Evolutionary conservation across 2,329 filamentous ascomycete species (phyloP), one percentile per base, ranked within the genome.

Genomic region (Fusarium odoratissimum): DNA sequence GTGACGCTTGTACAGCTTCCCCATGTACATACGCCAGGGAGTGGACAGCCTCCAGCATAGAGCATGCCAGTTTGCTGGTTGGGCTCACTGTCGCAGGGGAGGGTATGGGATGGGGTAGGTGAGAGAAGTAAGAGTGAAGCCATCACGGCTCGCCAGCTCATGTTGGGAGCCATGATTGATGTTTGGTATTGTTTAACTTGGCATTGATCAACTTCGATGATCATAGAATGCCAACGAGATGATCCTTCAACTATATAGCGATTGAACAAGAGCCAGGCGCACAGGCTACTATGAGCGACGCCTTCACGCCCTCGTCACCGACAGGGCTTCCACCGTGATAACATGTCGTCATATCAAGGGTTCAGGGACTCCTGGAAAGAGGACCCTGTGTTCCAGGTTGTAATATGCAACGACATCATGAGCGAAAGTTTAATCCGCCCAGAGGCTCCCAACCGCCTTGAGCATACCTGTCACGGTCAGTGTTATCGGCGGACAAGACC

Each of bases 1-100:
- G 72, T 75, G 11, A 52, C 55, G 13, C 48, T 74, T 14, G 72
- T 73, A 42, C 72, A 74, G 23, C 49, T 73, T 14, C 68, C 64
- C 69, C 69, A 73, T 17, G 60, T 59, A 3, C 72, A 74, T 9
- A 75, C 55, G 8, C 64, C 60, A 28, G 72, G 61, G 8, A 71
- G 25, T 9, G 72, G 66, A 55, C 72, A 74, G 3, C 71, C 71
- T 17, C 69, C 72, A 40, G 51, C 67, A 37, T 73, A 73, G 4
- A 73, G 65, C 25, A 58, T 57, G 31, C 33, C 35, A 1, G 41
- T 54, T 16, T 58, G 21, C 14, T 66, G 63, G 14, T 57, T 42
- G 35, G 67, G 48, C 2, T 54, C 63, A 6, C 28, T 48, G 3
- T 60, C 25, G 8, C 31, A 64, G 4, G 64, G 61, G 8, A 66